Evolutionary conservation across 352 stramenopile species (phyloP).

Genomic region (Pythium aquatile): DNA sequence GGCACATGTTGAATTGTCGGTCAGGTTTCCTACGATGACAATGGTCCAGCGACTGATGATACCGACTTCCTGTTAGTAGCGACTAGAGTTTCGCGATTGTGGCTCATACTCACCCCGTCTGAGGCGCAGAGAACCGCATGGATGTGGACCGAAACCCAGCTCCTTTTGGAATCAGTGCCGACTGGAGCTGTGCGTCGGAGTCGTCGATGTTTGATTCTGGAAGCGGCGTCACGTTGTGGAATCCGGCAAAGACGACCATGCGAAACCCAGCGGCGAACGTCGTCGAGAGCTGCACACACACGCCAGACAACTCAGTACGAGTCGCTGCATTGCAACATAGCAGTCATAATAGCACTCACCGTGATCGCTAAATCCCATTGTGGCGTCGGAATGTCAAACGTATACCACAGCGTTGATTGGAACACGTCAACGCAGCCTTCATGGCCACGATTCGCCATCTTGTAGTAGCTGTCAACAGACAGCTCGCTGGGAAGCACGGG

Average conservation of each 20-base stretch:
- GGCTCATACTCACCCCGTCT: conserved; percentile 11
- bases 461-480: conserved; percentile 7
- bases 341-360: neutral
- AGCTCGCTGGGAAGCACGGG: neutral
- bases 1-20: conserved; percentile 17
- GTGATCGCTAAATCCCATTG: conserved; percentile 17
- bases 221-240: conserved; percentile 8
- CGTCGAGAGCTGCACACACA: conserved; percentile 16
- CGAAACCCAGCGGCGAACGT: conserved; percentile 21
- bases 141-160: conserved; percentile 12
- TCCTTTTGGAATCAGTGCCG: conserved; percentile 8
- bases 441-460: neutral
- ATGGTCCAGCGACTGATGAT: conserved; percentile 15
- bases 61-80: neutral
- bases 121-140: conserved; percentile 16
- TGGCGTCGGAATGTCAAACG: conserved; percentile 9
- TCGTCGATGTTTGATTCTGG: neutral
- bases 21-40: conserved; percentile 14
- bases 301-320: neutral
- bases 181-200: conserved; percentile 4
- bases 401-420: conserved; percentile 14
- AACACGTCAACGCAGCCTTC: conserved; percentile 20
- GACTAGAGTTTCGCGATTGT: neutral
- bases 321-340: neutral
- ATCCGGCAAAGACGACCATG: conserved; percentile 9